Evolutionary conservation across 345 rosid genomes (phyloP).

Genomic region (Streptanthus diversifolius): DNA sequence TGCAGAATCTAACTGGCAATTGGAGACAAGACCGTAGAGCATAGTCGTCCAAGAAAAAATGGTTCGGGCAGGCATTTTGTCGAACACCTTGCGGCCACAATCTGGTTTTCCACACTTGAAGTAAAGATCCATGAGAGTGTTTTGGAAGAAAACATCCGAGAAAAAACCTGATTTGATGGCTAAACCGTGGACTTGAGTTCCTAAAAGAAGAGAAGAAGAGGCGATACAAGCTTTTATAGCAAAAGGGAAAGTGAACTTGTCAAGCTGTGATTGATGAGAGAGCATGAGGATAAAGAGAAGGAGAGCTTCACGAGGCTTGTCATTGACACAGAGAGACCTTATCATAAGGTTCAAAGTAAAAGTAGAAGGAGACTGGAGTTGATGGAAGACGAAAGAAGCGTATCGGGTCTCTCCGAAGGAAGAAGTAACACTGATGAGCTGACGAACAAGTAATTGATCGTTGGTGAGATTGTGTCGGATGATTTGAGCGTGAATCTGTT

Average conservation of each 20-base stretch:
- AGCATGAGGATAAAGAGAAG: conserved; percentile 55
- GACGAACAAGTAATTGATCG: conserved; percentile 56
- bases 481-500: conserved; percentile 53
- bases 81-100: conserved; percentile 51
- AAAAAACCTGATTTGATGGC: conserved; percentile 57
- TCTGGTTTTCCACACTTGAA: conserved; percentile 47
- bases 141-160: conserved; percentile 48
- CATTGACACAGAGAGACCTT: conserved; percentile 43
- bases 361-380: conserved; percentile 36
- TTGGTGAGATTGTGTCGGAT: conserved; percentile 44
- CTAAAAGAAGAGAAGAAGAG: conserved; percentile 36
- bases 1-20: conserved; percentile 48
- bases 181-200: conserved; percentile 52
- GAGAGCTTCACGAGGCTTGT: conserved; percentile 48
- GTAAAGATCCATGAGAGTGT: conserved; percentile 63
- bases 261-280: conserved; percentile 40
- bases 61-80: conserved; percentile 44
- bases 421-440: conserved; percentile 49
- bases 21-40: conserved; percentile 56
- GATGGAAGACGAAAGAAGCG: conserved; percentile 53
- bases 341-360: conserved; percentile 80
- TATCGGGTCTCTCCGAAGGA: conserved; percentile 42
- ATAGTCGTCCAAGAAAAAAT: conserved; percentile 75
- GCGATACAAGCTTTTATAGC: conserved; percentile 58
- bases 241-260: conserved; percentile 76